Evolutionary conservation across 1,139 yeast genomes (phyloP).

Genomic region (Yamadazyma sp.): DNA sequence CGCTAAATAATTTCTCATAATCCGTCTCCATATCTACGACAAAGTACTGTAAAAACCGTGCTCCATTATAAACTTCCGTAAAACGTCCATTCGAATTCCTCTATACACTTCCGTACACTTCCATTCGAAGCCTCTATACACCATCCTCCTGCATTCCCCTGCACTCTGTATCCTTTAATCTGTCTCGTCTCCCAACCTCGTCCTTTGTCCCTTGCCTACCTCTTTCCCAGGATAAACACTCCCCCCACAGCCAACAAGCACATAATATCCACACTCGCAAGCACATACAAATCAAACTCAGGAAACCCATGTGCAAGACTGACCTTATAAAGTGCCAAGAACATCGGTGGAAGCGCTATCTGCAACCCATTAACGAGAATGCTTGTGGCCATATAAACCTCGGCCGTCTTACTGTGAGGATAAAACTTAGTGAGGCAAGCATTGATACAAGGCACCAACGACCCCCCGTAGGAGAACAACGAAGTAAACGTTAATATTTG

Average conservation of each 20-base stretch:
- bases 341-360: slow-evolving; percentile 21
- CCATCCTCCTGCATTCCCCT: too few species aligned
- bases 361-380: slow-evolving; percentile 16
- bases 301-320: slow-evolving; percentile 7
- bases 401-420: slow-evolving; percentile 9
- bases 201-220: too few species aligned
- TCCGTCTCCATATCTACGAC: too few species aligned
- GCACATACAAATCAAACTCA: slow-evolving; percentile 9
- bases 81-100: too few species aligned
- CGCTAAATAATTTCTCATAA: too few species aligned
- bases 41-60: too few species aligned
- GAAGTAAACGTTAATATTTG: slow-evolving; percentile 1
- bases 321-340: slow-evolving; percentile 24
- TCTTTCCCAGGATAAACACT: background rate
- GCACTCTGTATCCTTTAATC: too few species aligned
- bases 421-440: slow-evolving; percentile 11
- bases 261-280: background rate
- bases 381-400: slow-evolving; percentile 6
- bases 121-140: too few species aligned
- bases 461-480: background rate
- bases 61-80: too few species aligned
- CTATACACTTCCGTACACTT: too few species aligned
- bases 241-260: background rate
- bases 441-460: slow-evolving; percentile 4
- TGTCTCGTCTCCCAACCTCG: too few species aligned